These are phyloP conservation scores for Vaccinium corymbosum DNA, from an alignment of 148 eudicot genomes.

Conservation along the genomic window DNA sequence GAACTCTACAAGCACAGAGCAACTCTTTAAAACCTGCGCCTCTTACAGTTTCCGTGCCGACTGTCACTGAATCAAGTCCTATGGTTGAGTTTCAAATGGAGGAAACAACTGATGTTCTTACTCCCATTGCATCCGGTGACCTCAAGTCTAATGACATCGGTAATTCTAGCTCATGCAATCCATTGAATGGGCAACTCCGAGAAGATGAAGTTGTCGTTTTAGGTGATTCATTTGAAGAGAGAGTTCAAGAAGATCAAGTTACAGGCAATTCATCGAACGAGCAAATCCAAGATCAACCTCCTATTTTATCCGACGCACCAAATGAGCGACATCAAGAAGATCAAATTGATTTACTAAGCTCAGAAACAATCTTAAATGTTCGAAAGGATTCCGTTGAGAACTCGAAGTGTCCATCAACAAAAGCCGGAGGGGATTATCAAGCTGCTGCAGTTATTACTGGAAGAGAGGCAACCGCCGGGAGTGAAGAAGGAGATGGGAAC, in stretches of 20 bases:
- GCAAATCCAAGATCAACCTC: slow-evolving; percentile 18
- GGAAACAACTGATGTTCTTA: not conserved
- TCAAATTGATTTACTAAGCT: slow-evolving; percentile 17
- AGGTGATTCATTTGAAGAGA: slow-evolving; percentile 19
- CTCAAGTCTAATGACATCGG: not conserved
- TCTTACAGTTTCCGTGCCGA: slow-evolving; percentile 13
- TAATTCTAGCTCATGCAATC: slow-evolving; percentile 15
- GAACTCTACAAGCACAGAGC: slow-evolving; percentile 38
- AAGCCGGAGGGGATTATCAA: not conserved
- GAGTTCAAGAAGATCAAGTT: slow-evolving; percentile 16
- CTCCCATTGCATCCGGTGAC: slow-evolving; percentile 16
- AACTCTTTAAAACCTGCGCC: slow-evolving; percentile 32
- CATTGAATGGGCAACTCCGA: slow-evolving; percentile 9
- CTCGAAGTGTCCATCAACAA: slow-evolving; percentile 14
- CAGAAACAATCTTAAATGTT: slow-evolving; percentile 12
- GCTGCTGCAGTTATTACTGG: slow-evolving; percentile 15
- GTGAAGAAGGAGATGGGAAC: not conserved
- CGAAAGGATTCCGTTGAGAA: slow-evolving; percentile 17
- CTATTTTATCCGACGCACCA: slow-evolving; percentile 6
- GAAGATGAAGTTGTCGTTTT: slow-evolving; percentile 21
- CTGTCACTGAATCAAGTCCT: slow-evolving; percentile 10
- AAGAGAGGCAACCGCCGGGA: not conserved
- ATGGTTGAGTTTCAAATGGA: slow-evolving; percentile 8
- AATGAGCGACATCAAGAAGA: slow-evolving; percentile 13
- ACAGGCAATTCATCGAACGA: slow-evolving; percentile 19